Percentiles rank a stretch among this genome's conserved stretches.
phyloP scores from a whole-genome alignment of 2,329 filamentous ascomycete species.

The Fusarium buxicola region DNA sequence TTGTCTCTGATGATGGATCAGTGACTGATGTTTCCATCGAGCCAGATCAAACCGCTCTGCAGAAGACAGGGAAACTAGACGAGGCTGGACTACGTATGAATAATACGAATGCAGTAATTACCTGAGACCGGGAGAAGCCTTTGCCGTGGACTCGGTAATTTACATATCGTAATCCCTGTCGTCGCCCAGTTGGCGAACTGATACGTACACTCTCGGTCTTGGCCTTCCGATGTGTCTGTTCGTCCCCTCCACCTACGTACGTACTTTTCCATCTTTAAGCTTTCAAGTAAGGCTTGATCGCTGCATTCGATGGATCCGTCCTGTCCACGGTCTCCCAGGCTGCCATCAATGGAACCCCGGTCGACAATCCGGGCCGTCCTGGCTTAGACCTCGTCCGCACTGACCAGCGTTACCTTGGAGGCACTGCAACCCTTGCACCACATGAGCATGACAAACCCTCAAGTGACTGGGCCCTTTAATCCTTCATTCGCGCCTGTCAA shows the following conservation, averaged over 20 bases:
- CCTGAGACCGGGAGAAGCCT: conserved; percentile 5
- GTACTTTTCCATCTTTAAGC: conserved; percentile 7
- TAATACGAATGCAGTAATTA: no score
- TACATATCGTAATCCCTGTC: background rate
- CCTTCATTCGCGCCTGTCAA: conserved; percentile 31
- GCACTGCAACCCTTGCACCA: background rate
- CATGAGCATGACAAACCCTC: conserved; percentile 11
- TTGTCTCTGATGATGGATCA: no score
- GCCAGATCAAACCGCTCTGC: background rate
- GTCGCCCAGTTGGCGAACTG: no score
- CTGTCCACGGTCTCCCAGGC: conserved; percentile 15
- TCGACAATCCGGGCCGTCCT: conserved; percentile 19
- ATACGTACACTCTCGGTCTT: background rate
- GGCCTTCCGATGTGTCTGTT: background rate
- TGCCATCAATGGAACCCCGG: conserved; percentile 13
- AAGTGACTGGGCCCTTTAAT: conserved; percentile 2
- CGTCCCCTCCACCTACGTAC: background rate
- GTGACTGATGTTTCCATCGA: no score
- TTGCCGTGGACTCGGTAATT: conserved; percentile 5
- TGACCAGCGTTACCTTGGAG: conserved; percentile 14
- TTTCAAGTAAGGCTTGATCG: conserved; percentile 10
- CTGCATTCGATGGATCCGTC: conserved; percentile 4
- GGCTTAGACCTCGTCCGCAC: conserved; percentile 12
- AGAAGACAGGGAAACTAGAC: background rate
- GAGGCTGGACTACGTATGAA: no score